Evolutionary conservation across 225 moss, liverwort and hornwort genomes (phyloP).

Genomic region (Asterella californica): DNA sequence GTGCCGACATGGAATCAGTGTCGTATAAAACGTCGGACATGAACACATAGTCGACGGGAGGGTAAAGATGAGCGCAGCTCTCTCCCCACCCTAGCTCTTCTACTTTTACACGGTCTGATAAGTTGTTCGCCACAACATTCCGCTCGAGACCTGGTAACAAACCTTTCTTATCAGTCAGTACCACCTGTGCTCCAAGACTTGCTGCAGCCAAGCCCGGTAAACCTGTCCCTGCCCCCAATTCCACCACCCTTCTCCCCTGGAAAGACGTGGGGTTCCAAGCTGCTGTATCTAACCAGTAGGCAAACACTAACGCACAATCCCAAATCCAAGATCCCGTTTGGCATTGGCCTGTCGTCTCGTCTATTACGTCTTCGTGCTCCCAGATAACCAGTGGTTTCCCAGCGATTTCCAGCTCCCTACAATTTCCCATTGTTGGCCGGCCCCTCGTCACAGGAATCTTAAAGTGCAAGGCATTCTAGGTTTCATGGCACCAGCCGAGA

Average conservation of each 20-base stretch:
- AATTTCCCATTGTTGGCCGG: slow-evolving; percentile 31
- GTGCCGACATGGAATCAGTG: slow-evolving; percentile 23
- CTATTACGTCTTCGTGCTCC: slow-evolving; percentile 38
- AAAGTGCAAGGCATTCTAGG: not conserved
- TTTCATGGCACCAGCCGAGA: not conserved
- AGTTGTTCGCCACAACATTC: slow-evolving; percentile 33
- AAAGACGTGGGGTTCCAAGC: slow-evolving; percentile 22
- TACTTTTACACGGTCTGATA: slow-evolving; percentile 27
- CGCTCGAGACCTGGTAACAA: slow-evolving; percentile 36
- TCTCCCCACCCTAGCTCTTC: slow-evolving; percentile 43
- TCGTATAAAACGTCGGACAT: slow-evolving; percentile 45
- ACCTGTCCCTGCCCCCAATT: slow-evolving; percentile 43
- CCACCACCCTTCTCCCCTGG: slow-evolving; percentile 35
- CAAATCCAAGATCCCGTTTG: slow-evolving; percentile 41
- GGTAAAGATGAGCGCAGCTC: slow-evolving; percentile 29
- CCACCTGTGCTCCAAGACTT: slow-evolving; percentile 33
- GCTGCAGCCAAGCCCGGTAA: slow-evolving; percentile 40
- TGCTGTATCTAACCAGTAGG: slow-evolving; percentile 38
- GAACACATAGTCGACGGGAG: slow-evolving; percentile 39
- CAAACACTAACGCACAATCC: slow-evolving; percentile 45
- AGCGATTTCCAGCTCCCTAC: slow-evolving; percentile 32
- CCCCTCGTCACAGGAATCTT: not conserved
- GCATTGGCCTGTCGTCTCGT: slow-evolving; percentile 27
- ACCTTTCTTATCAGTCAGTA: slow-evolving; percentile 32
- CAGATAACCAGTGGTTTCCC: slow-evolving; percentile 31